A percentile compares a stretch with the other conserved stretches of the same genome.
Conservation (phyloP, 129 eudicot species). For the Logfia minima region DNA sequence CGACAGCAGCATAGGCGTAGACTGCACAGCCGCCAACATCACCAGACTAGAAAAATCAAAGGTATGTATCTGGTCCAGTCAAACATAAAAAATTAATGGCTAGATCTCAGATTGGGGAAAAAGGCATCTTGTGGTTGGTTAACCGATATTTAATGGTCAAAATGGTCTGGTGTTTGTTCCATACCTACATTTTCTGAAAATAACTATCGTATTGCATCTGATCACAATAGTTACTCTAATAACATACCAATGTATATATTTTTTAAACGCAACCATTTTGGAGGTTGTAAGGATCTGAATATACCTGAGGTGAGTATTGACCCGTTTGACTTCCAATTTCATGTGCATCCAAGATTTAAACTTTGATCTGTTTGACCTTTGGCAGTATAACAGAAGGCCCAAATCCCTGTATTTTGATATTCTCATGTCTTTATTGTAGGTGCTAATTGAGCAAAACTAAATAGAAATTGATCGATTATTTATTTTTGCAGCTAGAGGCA, state of each 20-base stretch:
- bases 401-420: not conserved
- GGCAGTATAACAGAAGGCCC: not conserved
- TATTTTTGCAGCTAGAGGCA: conserved; percentile 54
- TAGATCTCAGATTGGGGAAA: not conserved
- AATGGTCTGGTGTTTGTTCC: not conserved
- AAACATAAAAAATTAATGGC: conserved; percentile 14
- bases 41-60: conserved; percentile 53
- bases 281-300: not conserved
- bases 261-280: not conserved
- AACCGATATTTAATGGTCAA: not conserved
- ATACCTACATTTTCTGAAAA: not conserved
- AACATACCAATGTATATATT: not conserved
- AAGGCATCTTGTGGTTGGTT: not conserved
- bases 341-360: not conserved
- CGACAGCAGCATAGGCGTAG: conserved; percentile 41
- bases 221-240: not conserved
- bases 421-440: not conserved
- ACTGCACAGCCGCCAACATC: conserved; percentile 30
- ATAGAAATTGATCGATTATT: too few relatives aligned
- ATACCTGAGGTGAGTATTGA: not conserved
- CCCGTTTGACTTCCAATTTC: not conserved
- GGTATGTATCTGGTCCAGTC: conserved; percentile 45
- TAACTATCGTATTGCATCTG: not conserved
- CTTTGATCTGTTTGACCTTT: not conserved
- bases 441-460: not conserved